Evolutionary conservation across 2,329 filamentous ascomycete species (phyloP).

Genomic region (Rhinocladiella mackenziei): DNA sequence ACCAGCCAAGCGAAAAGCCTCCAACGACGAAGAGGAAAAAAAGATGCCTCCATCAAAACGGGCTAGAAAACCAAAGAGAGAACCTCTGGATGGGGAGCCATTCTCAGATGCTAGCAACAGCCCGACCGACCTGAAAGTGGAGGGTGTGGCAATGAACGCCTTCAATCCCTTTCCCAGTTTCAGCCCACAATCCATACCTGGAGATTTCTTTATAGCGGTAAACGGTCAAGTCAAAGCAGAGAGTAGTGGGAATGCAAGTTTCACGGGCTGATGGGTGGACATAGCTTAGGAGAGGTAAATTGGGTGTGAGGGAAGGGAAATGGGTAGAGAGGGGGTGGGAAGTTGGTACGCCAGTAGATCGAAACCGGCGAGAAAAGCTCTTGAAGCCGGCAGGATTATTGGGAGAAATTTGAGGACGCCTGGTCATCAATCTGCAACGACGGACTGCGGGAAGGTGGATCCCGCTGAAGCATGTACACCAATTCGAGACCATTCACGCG

Average conservation of each 20-base stretch:
- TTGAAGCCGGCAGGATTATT: background rate
- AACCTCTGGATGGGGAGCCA: conserved; percentile 14
- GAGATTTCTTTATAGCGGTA: conserved; percentile 8
- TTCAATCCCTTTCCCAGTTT: conserved; percentile 7
- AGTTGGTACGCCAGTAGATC: background rate
- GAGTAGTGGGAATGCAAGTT: conserved; percentile 6
- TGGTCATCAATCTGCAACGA: conserved; percentile 1
- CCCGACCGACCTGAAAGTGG: conserved; percentile 10
- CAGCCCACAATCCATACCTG: conserved; percentile 6
- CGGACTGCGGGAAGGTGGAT: background rate
- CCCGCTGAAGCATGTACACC: background rate
- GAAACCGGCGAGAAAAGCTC: background rate
- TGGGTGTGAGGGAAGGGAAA: background rate
- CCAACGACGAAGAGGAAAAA: conserved; percentile 13
- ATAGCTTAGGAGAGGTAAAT: background rate
- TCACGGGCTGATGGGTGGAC: conserved; percentile 4
- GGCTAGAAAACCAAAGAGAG: conserved; percentile 13
- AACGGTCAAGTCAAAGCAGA: conserved; percentile 8
- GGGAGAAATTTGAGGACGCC: background rate
- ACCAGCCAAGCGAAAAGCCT: conserved; percentile 21
- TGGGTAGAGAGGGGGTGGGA: background rate
- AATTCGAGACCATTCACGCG: background rate
- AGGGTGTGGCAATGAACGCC: conserved; percentile 5
- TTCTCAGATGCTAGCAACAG: conserved; percentile 15
- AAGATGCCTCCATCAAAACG: conserved; percentile 18